Base-by-base conservation (phyloP, 2,329 filamentous ascomycete species). In the Aureobasidium sp. region DNA sequence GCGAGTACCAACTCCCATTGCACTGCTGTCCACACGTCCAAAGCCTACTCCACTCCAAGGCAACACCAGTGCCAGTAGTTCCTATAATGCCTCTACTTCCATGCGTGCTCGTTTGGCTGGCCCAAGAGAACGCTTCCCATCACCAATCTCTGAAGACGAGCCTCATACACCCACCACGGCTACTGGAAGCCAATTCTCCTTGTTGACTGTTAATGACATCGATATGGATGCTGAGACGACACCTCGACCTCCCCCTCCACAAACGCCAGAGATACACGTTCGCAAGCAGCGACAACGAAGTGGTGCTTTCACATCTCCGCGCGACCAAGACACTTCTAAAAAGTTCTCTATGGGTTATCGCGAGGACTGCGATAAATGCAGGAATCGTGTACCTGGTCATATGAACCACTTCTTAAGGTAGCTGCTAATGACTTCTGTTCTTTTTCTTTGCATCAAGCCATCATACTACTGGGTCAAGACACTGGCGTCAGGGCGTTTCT, bases 301-400 rank as follows among this genome's bases (percentile, higher is more conserved):
- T 53, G 72, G 72, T 47, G 72, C 72, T 25, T 66, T 66, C 30
- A 66, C 64, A 39, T 62, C 62, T 16, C 54, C 58, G 16, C 49
- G 59, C 8, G 57, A 59, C 30, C 34, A 45, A n/a, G 57, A 59
- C n/a, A n/a, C 55, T 21, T 57, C 64, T 45, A 65, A 63, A 52
- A 61, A 50, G 52, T 64, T 65, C 27, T 61, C 74, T 63, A 79
- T 81, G 74, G 78, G 78, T 15, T 81, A 76, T 64, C 69, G 78
- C 32, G 74, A 78, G 11, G 78, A 81, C 64, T 81, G 78, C 65
- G 76, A 79, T 50, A 80, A 79, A 67, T 81, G 78, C 65, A 70
- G 72, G 59, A 69, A 72, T 63, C 69, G 73, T 59, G 75, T 80
- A n/a, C 78, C 78, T 1, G 78, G 78, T 0, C 78, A 81, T 62